Conservation (phyloP, 306 rosid species). For the Macrotyloma uniflorum region DNA sequence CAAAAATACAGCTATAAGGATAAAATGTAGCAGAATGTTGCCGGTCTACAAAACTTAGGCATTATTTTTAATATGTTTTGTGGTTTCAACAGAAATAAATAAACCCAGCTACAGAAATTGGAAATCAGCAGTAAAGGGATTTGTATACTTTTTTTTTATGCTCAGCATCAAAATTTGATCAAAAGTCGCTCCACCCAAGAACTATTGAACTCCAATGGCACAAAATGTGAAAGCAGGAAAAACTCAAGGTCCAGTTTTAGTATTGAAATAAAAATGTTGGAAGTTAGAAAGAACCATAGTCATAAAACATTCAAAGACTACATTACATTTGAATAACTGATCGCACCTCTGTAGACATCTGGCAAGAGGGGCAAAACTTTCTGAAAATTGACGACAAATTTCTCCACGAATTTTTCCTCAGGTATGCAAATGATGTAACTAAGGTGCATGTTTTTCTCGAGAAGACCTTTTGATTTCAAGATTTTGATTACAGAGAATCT, state of each 20-base stretch:
- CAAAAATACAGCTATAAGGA: too few species aligned
- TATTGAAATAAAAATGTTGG: not conserved
- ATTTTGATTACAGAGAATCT: not conserved
- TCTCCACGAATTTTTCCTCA: not conserved
- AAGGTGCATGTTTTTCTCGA: not conserved
- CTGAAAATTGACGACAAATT: constrained; percentile 5
- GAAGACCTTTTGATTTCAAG: constrained; percentile 21
- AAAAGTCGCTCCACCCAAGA: not conserved
- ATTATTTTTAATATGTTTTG: not conserved
- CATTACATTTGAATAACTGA: not conserved
- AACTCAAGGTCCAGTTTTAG: not conserved
- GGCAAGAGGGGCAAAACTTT: constrained; percentile 2
- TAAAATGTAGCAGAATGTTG: not conserved
- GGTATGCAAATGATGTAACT: not conserved
- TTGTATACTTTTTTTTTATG: not conserved
- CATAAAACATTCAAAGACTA: not conserved
- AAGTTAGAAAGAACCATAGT: not conserved
- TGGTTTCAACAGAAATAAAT: not conserved
- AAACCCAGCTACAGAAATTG: not conserved
- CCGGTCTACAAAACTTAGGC: not conserved
- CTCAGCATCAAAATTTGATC: not conserved
- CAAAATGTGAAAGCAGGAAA: not conserved
- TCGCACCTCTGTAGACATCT: not conserved
- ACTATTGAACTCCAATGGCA: not conserved
- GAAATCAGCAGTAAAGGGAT: not conserved